These are phyloP conservation scores for Diaporthe nobilis DNA, from an alignment of 2,329 filamentous ascomycete species.

Conservation along the genomic window DNA sequence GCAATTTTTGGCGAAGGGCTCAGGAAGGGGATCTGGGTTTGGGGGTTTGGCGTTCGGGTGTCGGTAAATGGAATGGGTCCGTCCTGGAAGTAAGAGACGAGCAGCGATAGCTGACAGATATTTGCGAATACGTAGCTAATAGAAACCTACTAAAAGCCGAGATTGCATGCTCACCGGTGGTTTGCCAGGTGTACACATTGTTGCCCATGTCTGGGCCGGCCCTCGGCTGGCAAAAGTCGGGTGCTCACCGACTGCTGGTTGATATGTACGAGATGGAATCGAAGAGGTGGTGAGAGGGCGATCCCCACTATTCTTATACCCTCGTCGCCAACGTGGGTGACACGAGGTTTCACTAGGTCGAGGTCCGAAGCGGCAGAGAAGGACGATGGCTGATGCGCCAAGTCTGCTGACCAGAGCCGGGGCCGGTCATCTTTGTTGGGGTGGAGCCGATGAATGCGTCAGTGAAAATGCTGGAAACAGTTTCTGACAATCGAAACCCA, in stretches of 20 bases:
- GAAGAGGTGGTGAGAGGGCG: constrained; percentile 30
- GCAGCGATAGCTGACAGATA: constrained; percentile 11
- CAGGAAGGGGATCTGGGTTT: neutral
- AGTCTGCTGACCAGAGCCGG: constrained; percentile 27
- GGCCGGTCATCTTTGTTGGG: neutral
- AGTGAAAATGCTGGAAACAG: neutral
- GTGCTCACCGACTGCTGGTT: constrained; percentile 22
- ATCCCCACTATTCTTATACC: constrained; percentile 29
- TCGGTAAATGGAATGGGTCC: constrained; percentile 19
- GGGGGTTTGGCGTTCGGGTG: constrained; percentile 17
- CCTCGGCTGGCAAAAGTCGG: constrained; percentile 19
- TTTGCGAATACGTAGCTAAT: constrained; percentile 21
- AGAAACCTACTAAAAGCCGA: constrained; percentile 19
- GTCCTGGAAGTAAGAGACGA: constrained; percentile 15
- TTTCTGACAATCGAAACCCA: constrained; percentile 3
- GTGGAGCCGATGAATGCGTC: constrained; percentile 14
- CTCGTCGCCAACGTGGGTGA: constrained; percentile 34
- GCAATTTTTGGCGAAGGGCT: constrained; percentile 8
- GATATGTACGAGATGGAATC: constrained; percentile 23
- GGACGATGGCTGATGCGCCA: constrained; percentile 26
- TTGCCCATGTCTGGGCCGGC: neutral
- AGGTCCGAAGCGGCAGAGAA: constrained; percentile 21
- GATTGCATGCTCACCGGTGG: constrained; percentile 6
- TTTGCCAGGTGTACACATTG: neutral
- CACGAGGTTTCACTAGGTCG: constrained; percentile 34